Evolutionary conservation across 2,329 filamentous ascomycete genomes (phyloP), one percentile per base, ranked within the genome.

Genomic region (Dendryphion nanum): DNA sequence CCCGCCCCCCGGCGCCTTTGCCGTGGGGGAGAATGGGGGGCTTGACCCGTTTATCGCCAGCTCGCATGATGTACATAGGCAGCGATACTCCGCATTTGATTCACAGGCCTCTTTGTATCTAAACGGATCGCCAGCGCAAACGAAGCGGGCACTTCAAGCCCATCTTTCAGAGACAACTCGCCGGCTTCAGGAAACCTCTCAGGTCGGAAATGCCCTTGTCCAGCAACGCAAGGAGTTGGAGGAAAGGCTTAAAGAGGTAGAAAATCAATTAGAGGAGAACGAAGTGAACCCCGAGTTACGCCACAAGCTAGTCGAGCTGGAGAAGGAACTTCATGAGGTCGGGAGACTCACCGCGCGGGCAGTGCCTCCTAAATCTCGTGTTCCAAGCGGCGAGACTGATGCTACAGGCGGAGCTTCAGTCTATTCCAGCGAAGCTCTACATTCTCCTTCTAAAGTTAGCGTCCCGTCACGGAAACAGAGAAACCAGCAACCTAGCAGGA

Each of bases 301-400:
- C 42, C 79, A 85, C 56, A 89, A 86, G 67, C 77, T 98, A 37
- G 76, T 81, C 12, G 89, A 95, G 47, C 82, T 98, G 42, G 93
- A 98, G 66, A 87, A 82, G 64, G 93, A 98, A 59, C 97, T 94
- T 70, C 91, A 95, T 63, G 90, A 96, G 60, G 83, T 97, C 32
- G 89, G 90, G 10, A 79, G 85, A 46, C 91, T 97, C 63, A 93
- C 86, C 33, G 89, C 91, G 30, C 79, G 91, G 48, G 89, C 88
- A 2, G 91, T 96, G 62, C 71, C 97, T 21, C 93, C 93, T 52
- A 89, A 89, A 64, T 74, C 78, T 7, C 80, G 89, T 56, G 79
- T 88, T 16, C 80, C 85, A 14, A 89, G 85, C 61, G 63, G 60
- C 35, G 63, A 66, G 44, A 53, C 52, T 13, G 61, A 64, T 34